phyloP scores from a whole-genome alignment of 192 early-diverging fungal genomes.

The Backusella parvicylindrica region DNA sequence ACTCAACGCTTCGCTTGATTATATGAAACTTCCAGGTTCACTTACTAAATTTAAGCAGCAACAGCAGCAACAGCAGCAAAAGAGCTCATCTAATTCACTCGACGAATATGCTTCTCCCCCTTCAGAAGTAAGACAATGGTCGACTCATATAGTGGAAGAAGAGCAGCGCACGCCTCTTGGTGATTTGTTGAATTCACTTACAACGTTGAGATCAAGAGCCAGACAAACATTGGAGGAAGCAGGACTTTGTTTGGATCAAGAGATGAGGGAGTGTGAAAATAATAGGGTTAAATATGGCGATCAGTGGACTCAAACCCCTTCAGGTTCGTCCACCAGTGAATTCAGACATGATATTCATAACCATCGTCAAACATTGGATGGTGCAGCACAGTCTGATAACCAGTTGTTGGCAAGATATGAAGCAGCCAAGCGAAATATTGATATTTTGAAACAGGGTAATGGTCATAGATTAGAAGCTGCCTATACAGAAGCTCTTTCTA shows the following conservation, averaged over 20 bases:
- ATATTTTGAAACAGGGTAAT: slow-evolving; percentile 39
- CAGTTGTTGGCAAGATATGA: slow-evolving; percentile 45
- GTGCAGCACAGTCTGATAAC: slow-evolving; percentile 63
- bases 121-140: slow-evolving; percentile 58
- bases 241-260: slow-evolving; percentile 9
- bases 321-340: slow-evolving; percentile 61
- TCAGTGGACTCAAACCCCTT: slow-evolving; percentile 83
- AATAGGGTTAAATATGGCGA: slow-evolving; percentile 64
- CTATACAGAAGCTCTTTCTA: slow-evolving; percentile 38
- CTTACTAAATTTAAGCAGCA: slow-evolving; percentile 73
- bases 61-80: slow-evolving; percentile 24
- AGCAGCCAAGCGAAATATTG: slow-evolving; percentile 35
- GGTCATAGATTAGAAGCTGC: slow-evolving; percentile 40
- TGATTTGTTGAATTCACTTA: slow-evolving; percentile 59
- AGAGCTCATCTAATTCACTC: slow-evolving; percentile 25
- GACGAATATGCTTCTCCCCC: slow-evolving; percentile 57
- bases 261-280: slow-evolving; percentile 10
- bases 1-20: slow-evolving; percentile 75
- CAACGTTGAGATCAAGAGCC: slow-evolving; percentile 62
- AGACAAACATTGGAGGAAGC: slow-evolving; percentile 64
- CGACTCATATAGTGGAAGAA: slow-evolving; percentile 54
- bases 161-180: slow-evolving; percentile 50
- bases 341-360: slow-evolving; percentile 76
- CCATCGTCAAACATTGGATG: slow-evolving; percentile 74
- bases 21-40: slow-evolving; percentile 80